phyloP scores from a whole-genome alignment of 768 basidiomycete species.

The Lanmaoa pseudosensibilis region DNA sequence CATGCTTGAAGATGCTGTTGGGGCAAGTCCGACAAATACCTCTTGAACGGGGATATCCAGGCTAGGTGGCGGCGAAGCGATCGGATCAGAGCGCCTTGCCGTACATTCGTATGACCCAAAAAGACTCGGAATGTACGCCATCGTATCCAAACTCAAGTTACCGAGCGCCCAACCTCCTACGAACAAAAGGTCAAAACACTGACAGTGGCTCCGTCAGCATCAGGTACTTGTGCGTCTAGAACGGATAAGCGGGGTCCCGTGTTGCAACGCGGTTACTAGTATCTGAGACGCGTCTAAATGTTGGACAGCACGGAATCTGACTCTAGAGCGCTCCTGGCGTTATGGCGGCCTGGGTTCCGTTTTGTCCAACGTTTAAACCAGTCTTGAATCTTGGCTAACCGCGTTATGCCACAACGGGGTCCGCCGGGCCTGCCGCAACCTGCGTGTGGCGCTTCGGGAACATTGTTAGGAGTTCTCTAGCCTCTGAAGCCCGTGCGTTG shows the following conservation, averaged over 20 bases:
- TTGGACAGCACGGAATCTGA: too few species aligned
- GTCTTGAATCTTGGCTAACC: too few species aligned
- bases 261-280: too few species aligned
- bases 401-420: too few species aligned
- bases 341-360: too few species aligned
- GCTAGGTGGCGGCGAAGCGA: background rate
- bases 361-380: too few species aligned
- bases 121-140: too few species aligned
- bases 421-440: background rate
- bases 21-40: background rate
- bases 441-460: background rate
- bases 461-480: too few species aligned
- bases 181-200: background rate
- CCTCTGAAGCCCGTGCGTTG: too few species aligned
- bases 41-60: background rate
- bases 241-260: background rate
- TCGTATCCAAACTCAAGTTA: background rate
- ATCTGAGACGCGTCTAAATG: too few species aligned
- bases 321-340: too few species aligned
- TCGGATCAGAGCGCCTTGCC: background rate
- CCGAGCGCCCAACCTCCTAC: background rate
- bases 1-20: too few species aligned
- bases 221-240: background rate
- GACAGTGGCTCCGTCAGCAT: background rate
- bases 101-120: background rate